phyloP scores from a whole-genome alignment of 108 stramenopile species.

The Stephanodiscus triporus region DNA sequence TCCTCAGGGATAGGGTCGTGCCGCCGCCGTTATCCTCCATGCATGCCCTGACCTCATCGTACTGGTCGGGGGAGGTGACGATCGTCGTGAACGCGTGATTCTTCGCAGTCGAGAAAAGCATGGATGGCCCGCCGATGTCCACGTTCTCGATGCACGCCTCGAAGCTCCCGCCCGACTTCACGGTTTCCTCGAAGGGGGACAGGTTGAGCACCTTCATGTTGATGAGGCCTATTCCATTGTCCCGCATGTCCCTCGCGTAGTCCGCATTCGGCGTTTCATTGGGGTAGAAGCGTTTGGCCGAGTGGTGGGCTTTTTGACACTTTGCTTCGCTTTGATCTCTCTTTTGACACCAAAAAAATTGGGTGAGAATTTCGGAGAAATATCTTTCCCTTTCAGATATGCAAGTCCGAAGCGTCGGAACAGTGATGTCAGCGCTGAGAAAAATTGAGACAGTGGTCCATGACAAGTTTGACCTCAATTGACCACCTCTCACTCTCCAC shows the following conservation, averaged over 20 bases:
- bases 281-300: no score
- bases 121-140: slow-evolving; percentile 99
- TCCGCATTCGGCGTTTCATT: no score
- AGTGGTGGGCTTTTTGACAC: no score
- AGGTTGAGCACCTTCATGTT: slow-evolving; percentile 98
- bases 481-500: no score
- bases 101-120: slow-evolving; percentile 97
- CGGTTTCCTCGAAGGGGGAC: slow-evolving; percentile 97
- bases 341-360: no score
- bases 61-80: slow-evolving; percentile 91
- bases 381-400: no score
- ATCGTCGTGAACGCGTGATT: slow-evolving; percentile 97
- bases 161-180: slow-evolving; percentile 86
- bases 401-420: no score
- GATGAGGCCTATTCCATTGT: slow-evolving; percentile 91
- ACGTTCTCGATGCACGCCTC: slow-evolving; percentile 99
- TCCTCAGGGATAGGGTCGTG: slow-evolving; percentile 85
- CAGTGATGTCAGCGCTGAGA: no score
- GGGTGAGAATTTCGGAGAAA: no score
- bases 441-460: no score
- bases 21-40: slow-evolving; percentile 82
- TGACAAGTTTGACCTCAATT: no score
- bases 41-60: slow-evolving; percentile 73
- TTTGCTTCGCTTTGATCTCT: no score
- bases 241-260: slow-evolving; percentile 90